A percentile compares a stretch with the other conserved stretches of the same genome.
Conservation (phyloP, 768 basidiomycete species). For the Punctularia strigosozonata region DNA sequence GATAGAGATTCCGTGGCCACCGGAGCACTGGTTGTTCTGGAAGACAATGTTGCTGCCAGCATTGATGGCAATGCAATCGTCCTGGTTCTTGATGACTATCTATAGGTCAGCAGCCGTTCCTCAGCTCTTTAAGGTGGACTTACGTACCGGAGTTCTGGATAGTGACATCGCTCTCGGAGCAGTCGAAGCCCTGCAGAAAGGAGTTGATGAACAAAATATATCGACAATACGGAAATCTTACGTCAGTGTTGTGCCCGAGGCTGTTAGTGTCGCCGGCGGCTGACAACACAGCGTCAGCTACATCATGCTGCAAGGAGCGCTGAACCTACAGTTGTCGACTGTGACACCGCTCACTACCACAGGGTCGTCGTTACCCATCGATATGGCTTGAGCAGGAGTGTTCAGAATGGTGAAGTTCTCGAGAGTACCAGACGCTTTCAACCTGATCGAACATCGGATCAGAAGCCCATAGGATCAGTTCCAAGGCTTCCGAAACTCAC, state of each 20-base stretch:
- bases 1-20: constrained; percentile 57
- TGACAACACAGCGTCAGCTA: constrained; percentile 1
- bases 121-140: no score
- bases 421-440: constrained; percentile 28
- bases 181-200: constrained; percentile 18
- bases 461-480: neutral
- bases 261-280: constrained; percentile 20
- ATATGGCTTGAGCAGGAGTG: constrained; percentile 23
- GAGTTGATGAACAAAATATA: no score
- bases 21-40: constrained; percentile 35
- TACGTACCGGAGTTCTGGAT: constrained; percentile 13
- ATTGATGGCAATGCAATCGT: constrained; percentile 54
- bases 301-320: no score
- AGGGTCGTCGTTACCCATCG: constrained; percentile 16
- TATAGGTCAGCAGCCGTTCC: no score
- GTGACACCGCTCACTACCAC: constrained; percentile 32
- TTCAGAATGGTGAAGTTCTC: constrained; percentile 28
- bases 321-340: constrained; percentile 43
- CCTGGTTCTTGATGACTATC: no score
- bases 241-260: neutral
- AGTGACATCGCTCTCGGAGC: constrained; percentile 14
- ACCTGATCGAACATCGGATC: constrained; percentile 12
- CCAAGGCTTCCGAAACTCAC: constrained; percentile 8
- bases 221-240: no score
- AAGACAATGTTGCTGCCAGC: constrained; percentile 26